Evolutionary conservation across 2,329 filamentous ascomycete genomes (phyloP).

Genomic region (Aspergillus versicolor): DNA sequence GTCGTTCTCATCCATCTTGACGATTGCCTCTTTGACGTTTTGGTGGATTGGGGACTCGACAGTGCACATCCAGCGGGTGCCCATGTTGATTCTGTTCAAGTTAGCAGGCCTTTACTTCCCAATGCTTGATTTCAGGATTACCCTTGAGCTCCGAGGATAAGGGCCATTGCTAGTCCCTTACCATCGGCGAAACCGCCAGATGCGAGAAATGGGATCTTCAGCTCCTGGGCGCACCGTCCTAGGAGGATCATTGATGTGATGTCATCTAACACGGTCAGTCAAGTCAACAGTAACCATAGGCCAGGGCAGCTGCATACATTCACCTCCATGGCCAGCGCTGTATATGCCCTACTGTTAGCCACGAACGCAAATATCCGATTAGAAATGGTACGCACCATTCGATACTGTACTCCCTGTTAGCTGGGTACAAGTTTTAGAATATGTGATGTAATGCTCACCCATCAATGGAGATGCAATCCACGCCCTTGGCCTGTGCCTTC

Average conservation of each 20-base stretch:
- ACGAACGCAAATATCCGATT: not conserved
- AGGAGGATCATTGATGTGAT: conserved; percentile 64
- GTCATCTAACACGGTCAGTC: conserved; percentile 28
- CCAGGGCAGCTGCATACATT: conserved; percentile 1
- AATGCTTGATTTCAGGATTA: not conserved
- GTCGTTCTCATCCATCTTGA: conserved; percentile 82
- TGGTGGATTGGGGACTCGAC: conserved; percentile 85
- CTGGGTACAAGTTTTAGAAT: not conserved
- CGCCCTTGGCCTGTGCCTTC: conserved; percentile 86
- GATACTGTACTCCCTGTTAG: not conserved
- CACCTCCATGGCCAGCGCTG: conserved; percentile 50
- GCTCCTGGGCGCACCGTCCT: conserved; percentile 76
- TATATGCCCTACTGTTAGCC: not conserved
- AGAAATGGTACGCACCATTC: conserved; percentile 2
- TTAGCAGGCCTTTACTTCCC: not conserved
- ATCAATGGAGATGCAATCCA: conserved; percentile 93
- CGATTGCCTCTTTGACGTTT: conserved; percentile 91
- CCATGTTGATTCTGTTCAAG: conserved; percentile 74
- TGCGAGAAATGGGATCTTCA: conserved; percentile 87
- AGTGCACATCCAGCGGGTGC: conserved; percentile 95
- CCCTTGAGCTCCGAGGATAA: conserved; percentile 83
- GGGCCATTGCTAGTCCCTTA: conserved; percentile 85
- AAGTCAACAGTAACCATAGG: not conserved
- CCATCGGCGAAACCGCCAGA: conserved; percentile 94
- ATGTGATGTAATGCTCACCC: conserved; percentile 46